Percentiles rank a stretch among this genome's conserved stretches.
These are phyloP conservation scores for Botrytis hyacinthi DNA, from an alignment of 2,329 filamentous ascomycete genomes.

Conservation along the genomic window DNA sequence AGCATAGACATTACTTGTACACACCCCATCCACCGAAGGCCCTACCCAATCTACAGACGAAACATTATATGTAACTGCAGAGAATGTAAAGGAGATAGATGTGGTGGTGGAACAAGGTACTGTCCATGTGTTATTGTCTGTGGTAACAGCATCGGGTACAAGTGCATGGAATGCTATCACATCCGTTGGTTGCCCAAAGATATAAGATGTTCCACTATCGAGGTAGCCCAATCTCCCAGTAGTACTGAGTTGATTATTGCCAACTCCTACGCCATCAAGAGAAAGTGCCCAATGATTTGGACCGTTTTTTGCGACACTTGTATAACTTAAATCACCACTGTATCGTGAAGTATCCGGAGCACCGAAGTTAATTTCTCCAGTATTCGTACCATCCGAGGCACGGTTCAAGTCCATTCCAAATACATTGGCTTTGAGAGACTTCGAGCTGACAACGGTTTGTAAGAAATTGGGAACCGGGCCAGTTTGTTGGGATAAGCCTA, in stretches of 20 bases:
- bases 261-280: conserved; percentile 62
- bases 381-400: conserved; percentile 60
- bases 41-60: conserved; percentile 70
- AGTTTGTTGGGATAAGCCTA: conserved; percentile 69
- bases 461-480: conserved; percentile 63
- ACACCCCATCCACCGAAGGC: conserved; percentile 43
- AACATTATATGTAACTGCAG: conserved; percentile 63
- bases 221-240: conserved; percentile 63
- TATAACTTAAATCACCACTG: conserved; percentile 67
- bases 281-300: conserved; percentile 70
- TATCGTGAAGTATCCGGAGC: conserved; percentile 65
- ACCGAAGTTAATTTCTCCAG: conserved; percentile 78
- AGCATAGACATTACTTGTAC: conserved; percentile 73
- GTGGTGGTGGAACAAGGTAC: conserved; percentile 69
- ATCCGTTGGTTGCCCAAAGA: conserved; percentile 67
- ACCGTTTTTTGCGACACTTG: conserved; percentile 45
- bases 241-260: conserved; percentile 54
- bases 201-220: conserved; percentile 80
- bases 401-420: conserved; percentile 72
- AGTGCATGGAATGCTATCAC: conserved; percentile 65
- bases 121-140: conserved; percentile 61
- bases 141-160: conserved; percentile 56
- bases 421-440: conserved; percentile 60
- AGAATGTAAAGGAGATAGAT: conserved; percentile 65
- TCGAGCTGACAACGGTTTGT: conserved; percentile 55